Conservation (phyloP, 495 filamentous ascomycete species). For the Apiosordaria backusii region DNA sequence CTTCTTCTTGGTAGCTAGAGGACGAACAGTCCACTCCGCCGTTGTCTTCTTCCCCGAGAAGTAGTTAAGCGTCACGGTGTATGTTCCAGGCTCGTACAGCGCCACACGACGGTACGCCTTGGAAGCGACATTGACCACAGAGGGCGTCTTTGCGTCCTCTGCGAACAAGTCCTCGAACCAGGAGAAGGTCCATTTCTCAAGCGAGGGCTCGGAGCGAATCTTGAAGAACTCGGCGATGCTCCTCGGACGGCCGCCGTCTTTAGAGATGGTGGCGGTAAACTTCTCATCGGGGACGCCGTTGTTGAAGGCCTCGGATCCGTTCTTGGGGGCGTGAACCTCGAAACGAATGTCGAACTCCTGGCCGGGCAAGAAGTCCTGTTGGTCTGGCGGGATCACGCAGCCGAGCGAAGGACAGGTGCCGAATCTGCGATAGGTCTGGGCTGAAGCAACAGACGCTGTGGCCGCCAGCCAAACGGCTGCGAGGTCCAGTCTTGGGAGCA, state of each 20-base stretch:
- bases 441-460: constrained; percentile 37
- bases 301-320: constrained; percentile 65
- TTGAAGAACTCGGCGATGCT: constrained; percentile 58
- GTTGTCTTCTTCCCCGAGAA: constrained; percentile 60
- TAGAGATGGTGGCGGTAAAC: constrained; percentile 66
- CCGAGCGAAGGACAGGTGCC: constrained; percentile 69
- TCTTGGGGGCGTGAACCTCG: constrained; percentile 71
- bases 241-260: constrained; percentile 48
- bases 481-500: constrained; percentile 31
- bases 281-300: constrained; percentile 57
- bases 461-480: constrained; percentile 32
- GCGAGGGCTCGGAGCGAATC: constrained; percentile 49
- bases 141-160: constrained; percentile 57
- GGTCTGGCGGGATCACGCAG: constrained; percentile 71
- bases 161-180: constrained; percentile 76
- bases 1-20: constrained; percentile 57
- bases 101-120: constrained; percentile 66
- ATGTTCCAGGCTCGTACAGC: constrained; percentile 66
- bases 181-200: constrained; percentile 68
- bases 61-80: constrained; percentile 66
- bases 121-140: constrained; percentile 65
- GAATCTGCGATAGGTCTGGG: constrained; percentile 67
- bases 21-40: constrained; percentile 68
- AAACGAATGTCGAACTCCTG: constrained; percentile 74
- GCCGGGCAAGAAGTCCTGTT: constrained; percentile 71